phyloP scores from a whole-genome alignment of 805 yeast genomes.

The Cyberlindnera maritima region DNA sequence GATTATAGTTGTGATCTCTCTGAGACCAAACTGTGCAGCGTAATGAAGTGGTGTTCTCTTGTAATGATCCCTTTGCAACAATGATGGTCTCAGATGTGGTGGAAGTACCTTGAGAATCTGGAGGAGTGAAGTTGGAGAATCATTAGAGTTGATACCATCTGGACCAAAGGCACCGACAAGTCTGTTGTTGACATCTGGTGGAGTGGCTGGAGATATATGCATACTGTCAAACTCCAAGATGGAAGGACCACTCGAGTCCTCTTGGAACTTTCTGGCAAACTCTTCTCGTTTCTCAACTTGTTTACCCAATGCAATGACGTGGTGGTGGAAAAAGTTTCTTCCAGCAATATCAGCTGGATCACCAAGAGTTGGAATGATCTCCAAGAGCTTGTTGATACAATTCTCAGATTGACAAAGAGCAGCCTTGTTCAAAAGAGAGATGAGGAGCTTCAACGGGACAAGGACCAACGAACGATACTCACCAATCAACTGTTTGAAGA shows the following conservation, averaged over 20 bases:
- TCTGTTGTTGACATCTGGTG: conserved; percentile 47
- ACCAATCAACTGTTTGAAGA: conserved; percentile 43
- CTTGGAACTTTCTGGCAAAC: conserved; percentile 3
- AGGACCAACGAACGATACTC: conserved; percentile 44
- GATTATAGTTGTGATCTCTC: conserved; percentile 55
- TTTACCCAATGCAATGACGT: conserved; percentile 75
- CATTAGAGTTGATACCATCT: conserved; percentile 60
- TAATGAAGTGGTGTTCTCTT: conserved; percentile 86
- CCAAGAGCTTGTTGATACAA: conserved; percentile 58
- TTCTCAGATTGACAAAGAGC: conserved; percentile 51
- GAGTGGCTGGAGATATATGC: conserved; percentile 43
- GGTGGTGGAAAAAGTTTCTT: conserved; percentile 83
- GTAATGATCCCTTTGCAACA: conserved; percentile 71
- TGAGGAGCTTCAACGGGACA: conserved; percentile 51
- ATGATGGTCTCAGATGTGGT: conserved; percentile 47
- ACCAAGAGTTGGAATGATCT: conserved; percentile 47
- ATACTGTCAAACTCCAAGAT: conserved; percentile 13
- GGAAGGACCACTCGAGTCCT: conserved; percentile 4
- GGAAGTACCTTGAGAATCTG: conserved; percentile 59
- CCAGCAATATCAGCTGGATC: conserved; percentile 76
- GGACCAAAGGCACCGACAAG: conserved; percentile 55
- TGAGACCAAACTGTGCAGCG: conserved; percentile 82
- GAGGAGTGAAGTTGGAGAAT: conserved; percentile 54
- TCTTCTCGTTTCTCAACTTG: conserved; percentile 35
- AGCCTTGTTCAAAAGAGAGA: conserved; percentile 64